Evolutionary conservation across 108 stramenopile species (phyloP).

Genomic region (Cyclotella baltica): DNA sequence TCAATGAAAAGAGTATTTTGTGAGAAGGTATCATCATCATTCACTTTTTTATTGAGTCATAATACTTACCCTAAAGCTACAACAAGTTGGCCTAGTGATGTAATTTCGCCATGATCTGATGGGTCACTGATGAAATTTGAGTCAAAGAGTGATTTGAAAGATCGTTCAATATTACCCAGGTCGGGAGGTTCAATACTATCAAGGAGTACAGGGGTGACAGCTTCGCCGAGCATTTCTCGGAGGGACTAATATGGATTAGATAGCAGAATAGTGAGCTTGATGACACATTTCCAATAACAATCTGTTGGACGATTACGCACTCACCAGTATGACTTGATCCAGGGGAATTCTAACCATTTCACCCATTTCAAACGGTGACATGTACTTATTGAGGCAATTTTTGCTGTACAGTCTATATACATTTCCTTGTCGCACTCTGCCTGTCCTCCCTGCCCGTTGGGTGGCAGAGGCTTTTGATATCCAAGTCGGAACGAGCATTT

Average conservation of each 20-base stretch:
- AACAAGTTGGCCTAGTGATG: constrained; percentile 76
- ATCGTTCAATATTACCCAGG: constrained; percentile 73
- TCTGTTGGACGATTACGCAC: not conserved
- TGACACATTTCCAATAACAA: not conserved
- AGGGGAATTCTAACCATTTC: constrained; percentile 86
- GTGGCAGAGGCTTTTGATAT: constrained; percentile 88
- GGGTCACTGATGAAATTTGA: constrained; percentile 71
- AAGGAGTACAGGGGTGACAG: constrained; percentile 69
- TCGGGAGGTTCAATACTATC: constrained; percentile 88
- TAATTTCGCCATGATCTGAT: constrained; percentile 74
- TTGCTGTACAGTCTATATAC: constrained; percentile 91
- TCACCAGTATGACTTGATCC: constrained; percentile 47
- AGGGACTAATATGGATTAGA: not conserved
- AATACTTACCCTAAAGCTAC: constrained; percentile 59
- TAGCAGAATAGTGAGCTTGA: not conserved
- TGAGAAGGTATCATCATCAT: not conserved
- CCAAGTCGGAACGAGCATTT: constrained; percentile 88
- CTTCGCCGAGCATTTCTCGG: constrained; percentile 79
- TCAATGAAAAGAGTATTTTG: not conserved
- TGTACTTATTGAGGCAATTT: constrained; percentile 61
- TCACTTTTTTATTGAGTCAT: not conserved
- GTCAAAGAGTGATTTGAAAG: constrained; percentile 72
- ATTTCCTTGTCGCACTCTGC: constrained; percentile 87
- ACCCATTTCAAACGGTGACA: constrained; percentile 77
- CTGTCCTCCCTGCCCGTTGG: constrained; percentile 59